Conservation (phyloP, 768 basidiomycete genomes). For the Termitomyces titanicus region DNA sequence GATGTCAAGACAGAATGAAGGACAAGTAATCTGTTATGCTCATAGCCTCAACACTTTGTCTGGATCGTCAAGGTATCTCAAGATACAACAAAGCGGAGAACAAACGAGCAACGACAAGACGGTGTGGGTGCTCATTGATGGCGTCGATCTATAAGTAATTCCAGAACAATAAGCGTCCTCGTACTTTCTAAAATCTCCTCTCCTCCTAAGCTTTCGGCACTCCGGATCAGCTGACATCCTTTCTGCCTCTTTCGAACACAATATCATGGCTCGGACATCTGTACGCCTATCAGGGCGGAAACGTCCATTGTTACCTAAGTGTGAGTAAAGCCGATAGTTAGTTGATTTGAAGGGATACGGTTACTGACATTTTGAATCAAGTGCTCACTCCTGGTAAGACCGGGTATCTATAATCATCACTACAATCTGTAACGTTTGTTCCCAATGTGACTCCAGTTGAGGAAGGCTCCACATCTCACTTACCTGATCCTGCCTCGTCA, state of each 20-base stretch:
- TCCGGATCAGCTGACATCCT: neutral
- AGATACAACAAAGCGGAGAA: neutral
- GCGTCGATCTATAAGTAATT: neutral
- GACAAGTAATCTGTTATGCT: neutral
- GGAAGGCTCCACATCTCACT: constrained; percentile 22
- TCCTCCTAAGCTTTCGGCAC: no score
- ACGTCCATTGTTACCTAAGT: constrained; percentile 11
- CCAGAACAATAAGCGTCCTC: neutral
- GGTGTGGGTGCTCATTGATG: neutral
- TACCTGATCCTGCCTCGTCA: constrained; percentile 27
- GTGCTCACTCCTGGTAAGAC: constrained; percentile 43
- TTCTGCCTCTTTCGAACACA: neutral
- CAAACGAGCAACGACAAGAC: neutral
- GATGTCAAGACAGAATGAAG: constrained; percentile 4
- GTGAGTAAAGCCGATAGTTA: constrained; percentile 3
- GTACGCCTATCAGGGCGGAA: constrained; percentile 13
- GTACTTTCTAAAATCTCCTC: constrained; percentile 6
- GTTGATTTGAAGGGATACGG: no score
- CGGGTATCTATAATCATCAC: constrained; percentile 45
- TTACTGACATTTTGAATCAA: neutral
- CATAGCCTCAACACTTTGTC: neutral
- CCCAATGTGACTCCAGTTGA: constrained; percentile 24
- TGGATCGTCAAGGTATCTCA: neutral
- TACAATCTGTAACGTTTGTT: constrained; percentile 53
- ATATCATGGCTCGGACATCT: constrained; percentile 4